Base-by-base conservation (phyloP, 352 stramenopile genomes). In the Pilasporangium apinafurcum region DNA sequence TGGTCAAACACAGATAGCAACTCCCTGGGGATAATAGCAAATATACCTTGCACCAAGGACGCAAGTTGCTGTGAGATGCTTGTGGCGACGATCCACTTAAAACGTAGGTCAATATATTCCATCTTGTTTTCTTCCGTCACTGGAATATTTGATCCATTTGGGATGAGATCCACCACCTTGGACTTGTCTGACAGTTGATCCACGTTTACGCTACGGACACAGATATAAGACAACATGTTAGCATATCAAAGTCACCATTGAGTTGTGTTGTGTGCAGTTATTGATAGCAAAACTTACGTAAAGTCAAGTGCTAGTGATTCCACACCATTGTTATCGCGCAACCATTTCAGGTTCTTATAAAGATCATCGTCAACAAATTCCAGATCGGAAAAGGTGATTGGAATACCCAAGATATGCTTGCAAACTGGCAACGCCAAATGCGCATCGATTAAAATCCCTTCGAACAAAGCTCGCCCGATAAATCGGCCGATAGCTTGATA, bases 51-150 rank as follows among this genome's bases (percentile, higher is more conserved):
- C 25, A 98, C 73, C 49, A 97, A 86, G 24, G 93, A 95, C 33
- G 94, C 96, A 41, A 98, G 88, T 57, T 98, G 75, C 14, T 54
- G 51, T 26, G 73, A 92, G 35, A 92, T 83, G 48, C 77, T 85
- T 1, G 59, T 86, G 12, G 76, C 75, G 37, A 93, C 67, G 35
- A 90, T 86, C 76, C 77, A 91, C 59, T 79, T 84, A 58, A 93
- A 93, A 10, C 78, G 74, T 51, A 98, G 64, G 42, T 95, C 87
- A 5, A 99, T 92, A 63, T 98, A 99, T 59, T 97, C 80, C 46
- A 84, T 73, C 70, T 99, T 99, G 71, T 96, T 98, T 29, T 97
- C 83, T 36, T 99, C 96, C 1, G 93, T 98, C 5, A 99, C 96
- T 6, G 78, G 39, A 20, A 98, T 96, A 35, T 97, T 94, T 5